Base-by-base conservation (phyloP, 192 early-diverging fungal genomes). In the Martensiomyces pterosporus region DNA sequence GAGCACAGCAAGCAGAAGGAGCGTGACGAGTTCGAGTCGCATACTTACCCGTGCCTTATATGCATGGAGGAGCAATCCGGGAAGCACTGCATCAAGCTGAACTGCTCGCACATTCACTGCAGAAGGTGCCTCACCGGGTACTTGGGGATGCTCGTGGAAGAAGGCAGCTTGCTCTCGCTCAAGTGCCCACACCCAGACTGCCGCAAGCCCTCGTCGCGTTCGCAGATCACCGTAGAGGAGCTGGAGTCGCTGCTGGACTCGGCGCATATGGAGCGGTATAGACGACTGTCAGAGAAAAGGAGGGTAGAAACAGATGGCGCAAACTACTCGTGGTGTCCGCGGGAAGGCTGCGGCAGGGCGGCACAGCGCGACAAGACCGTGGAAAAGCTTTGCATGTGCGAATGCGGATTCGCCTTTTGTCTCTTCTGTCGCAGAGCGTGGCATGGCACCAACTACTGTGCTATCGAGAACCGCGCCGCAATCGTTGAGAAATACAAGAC, bases 61-160 rank as follows among this genome's bases (percentile, higher is more conserved):
- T 66, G 55, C 41, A 43, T 58, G 40, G 55, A 66, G 37, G 36
- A 49, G 35, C 64, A 66, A 42, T 43, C 64, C 0, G 64, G 55
- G 16, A 32, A 24, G 22, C 55, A 59, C 36, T 66, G 55, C 17
- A 35, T 59, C 7, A 19, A 48, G 29, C 37, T 66, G 23, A 49
- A 36, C n/a, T 66, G 64, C 47, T 14, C 29, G 2, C 64, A 66
- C 10, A 49, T 58, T 1, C 39, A 37, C 23, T 66, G 55, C 27
- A 17, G 25, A 0, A 16, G 17, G 22, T 66, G 64, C 5, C 23
- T 66, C 14, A 8, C 39, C 4, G 50, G 21, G 12, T 66, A 66
- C 32, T 34, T 57, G 32, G 40, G 38, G 1, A 61, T 61, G 21
- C 39, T 61, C 1, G 17, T 61, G 17, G 39, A 41, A 10, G 58